Evolutionary conservation across 306 rosid genomes (phyloP), one percentile per base, ranked within the genome.

Genomic region (Citrullus amarus): DNA sequence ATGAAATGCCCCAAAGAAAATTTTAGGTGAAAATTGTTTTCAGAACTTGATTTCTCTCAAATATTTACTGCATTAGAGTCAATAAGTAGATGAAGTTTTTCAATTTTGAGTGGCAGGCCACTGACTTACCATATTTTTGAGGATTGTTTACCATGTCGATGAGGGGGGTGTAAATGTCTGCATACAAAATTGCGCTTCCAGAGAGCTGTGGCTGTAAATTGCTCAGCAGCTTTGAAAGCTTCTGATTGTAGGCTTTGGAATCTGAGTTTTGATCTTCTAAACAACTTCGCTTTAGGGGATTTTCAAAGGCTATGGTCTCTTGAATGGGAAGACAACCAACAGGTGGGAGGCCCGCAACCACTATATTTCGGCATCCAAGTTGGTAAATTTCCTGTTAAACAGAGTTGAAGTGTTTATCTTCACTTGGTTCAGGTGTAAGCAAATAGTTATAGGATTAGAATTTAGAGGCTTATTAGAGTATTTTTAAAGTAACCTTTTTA

Each of bases 81-180:
- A 57, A 57, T 20, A 20, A 58, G 13, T 20, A 14, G 9, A 60
- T 20, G 54, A 17, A 4, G 9, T 58, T 9, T 22, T 9, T 9
- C 8, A 61, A 30, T 32, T 57, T 57, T 57, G 6, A 57, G 13
- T 57, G 62, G 56, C 2, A 51, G 18, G 54, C 17, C 54, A 48
- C 54, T 51, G 28, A 16, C 69, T 28, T 79, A 89, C 88, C 96
- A 70, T 80, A 83, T 50, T 88, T 89, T 15, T 81, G 60, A 63
- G 96, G 94, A n/a, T 81, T 80, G 36, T 86, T 82, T 80, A 88
- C 80, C 83, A 93, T 85, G 79, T 80, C 80, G 13, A 68, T 63
- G 8, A 84, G 9, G 13, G 86, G 89, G 10, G 13, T 57, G 78
- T 86, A 92, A 3, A 77, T 3, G 38, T 89, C 77, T 8, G 81